These are phyloP conservation scores for Venturia carpophila DNA, from an alignment of 2,329 filamentous ascomycete genomes.

Conservation along the genomic window DNA sequence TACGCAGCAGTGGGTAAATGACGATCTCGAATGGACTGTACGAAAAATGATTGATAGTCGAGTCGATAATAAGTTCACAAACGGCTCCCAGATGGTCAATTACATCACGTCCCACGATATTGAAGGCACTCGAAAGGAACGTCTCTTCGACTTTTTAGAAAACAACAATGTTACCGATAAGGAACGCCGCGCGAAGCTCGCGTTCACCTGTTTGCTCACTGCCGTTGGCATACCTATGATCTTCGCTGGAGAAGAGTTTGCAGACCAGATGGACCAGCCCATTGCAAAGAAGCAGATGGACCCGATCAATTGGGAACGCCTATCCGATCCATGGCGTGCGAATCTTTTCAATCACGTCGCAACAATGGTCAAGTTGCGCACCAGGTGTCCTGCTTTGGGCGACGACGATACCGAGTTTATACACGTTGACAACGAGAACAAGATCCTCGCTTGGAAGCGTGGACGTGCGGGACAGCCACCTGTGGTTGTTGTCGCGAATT, in stretches of 20 bases:
- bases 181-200: slow-evolving; percentile 2
- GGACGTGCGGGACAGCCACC: not conserved
- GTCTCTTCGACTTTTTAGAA: not conserved
- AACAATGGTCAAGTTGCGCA: not conserved
- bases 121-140: not conserved
- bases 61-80: not conserved
- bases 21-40: not conserved
- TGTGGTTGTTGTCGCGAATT: not conserved
- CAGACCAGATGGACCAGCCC: not conserved
- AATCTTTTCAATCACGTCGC: slow-evolving; percentile 1
- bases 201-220: not conserved
- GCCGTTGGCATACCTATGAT: not conserved
- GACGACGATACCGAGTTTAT: not conserved
- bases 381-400: not conserved
- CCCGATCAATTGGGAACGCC: not conserved
- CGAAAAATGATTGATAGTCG: slow-evolving; percentile 1
- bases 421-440: not conserved
- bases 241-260: slow-evolving; percentile 2
- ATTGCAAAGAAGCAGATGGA: not conserved
- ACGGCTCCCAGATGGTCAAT: not conserved
- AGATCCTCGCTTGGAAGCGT: not conserved
- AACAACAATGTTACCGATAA: slow-evolving; percentile 1
- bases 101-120: slow-evolving; percentile 5
- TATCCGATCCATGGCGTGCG: not conserved
- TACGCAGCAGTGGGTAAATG: slow-evolving; percentile 1